Evolutionary conservation across 2,329 filamentous ascomycete species (phyloP).

Genomic region (Talaromyces amestolkiae): DNA sequence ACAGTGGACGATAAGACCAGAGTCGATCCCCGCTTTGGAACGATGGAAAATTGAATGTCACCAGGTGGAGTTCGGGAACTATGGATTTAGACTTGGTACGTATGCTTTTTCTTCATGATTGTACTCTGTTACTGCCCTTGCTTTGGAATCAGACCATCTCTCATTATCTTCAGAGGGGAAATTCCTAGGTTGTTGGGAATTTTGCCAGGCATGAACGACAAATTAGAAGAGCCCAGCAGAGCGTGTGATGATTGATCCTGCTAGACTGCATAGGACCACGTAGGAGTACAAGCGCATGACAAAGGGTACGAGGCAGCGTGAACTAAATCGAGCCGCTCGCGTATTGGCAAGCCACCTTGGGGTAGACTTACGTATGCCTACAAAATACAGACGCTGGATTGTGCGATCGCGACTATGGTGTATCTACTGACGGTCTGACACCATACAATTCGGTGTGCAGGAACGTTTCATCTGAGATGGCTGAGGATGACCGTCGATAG

Average conservation of each 20-base stretch:
- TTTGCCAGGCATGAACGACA: neutral
- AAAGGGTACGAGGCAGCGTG: neutral
- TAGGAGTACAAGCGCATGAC: conserved; percentile 9
- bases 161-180: neutral
- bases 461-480: neutral
- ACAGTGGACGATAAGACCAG: neutral
- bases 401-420: neutral
- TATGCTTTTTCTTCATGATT: neutral
- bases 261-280: neutral
- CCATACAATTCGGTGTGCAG: neutral
- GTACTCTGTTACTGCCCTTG: neutral
- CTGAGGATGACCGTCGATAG: neutral
- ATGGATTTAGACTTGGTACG: neutral
- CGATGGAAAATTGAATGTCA: neutral
- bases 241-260: neutral
- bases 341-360: conserved; percentile 13
- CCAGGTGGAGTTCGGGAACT: conserved; percentile 6
- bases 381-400: neutral
- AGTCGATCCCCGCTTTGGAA: neutral
- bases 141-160: neutral
- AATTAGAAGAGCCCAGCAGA: neutral
- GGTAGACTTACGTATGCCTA: conserved; percentile 15
- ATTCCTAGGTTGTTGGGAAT: neutral
- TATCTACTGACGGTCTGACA: neutral
- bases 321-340: conserved; percentile 1